Conservation (phyloP, 768 basidiomycete genomes). For the Phlegmacium glaucopus region DNA sequence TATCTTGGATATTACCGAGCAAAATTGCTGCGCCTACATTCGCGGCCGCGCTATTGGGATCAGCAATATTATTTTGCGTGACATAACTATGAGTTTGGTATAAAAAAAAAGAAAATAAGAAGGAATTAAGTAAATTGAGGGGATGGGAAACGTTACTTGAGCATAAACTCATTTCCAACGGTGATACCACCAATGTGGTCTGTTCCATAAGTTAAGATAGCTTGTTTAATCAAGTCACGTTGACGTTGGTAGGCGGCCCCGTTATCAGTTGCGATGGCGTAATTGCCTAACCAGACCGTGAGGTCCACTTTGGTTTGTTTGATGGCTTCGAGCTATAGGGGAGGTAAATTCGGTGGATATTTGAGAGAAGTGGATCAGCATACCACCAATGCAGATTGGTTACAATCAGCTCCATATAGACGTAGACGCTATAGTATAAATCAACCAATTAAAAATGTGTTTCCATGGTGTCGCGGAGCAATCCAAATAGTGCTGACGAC, state of each 20-base stretch:
- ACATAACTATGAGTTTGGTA: slow-evolving; percentile 52
- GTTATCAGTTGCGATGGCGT: slow-evolving; percentile 58
- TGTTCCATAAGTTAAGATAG: slow-evolving; percentile 74
- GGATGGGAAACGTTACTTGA: slow-evolving; percentile 49
- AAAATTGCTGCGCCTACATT: slow-evolving; percentile 61
- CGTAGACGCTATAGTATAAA: slow-evolving; percentile 52
- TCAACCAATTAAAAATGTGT: background rate
- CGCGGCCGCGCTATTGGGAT: slow-evolving; percentile 60
- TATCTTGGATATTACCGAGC: slow-evolving; percentile 64
- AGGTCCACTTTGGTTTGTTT: slow-evolving; percentile 86
- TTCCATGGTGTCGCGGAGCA: background rate
- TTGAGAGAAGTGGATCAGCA: slow-evolving; percentile 18
- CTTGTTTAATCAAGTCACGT: slow-evolving; percentile 58
- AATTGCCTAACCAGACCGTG: slow-evolving; percentile 75
- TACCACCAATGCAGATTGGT: slow-evolving; percentile 74
- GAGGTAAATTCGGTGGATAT: background rate
- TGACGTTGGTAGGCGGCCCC: slow-evolving; percentile 73
- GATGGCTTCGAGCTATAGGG: slow-evolving; percentile 74
- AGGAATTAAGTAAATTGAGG: slow-evolving; percentile 3
- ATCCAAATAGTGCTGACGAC: slow-evolving; percentile 9
- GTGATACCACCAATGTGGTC: slow-evolving; percentile 76
- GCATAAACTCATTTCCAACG: slow-evolving; percentile 90
- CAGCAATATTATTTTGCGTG: slow-evolving; percentile 16
- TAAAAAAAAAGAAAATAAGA: too few relatives aligned
- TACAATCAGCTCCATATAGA: slow-evolving; percentile 87